Evolutionary conservation across 2,329 filamentous ascomycete species (phyloP).

Genomic region (Alternaria rosae): DNA sequence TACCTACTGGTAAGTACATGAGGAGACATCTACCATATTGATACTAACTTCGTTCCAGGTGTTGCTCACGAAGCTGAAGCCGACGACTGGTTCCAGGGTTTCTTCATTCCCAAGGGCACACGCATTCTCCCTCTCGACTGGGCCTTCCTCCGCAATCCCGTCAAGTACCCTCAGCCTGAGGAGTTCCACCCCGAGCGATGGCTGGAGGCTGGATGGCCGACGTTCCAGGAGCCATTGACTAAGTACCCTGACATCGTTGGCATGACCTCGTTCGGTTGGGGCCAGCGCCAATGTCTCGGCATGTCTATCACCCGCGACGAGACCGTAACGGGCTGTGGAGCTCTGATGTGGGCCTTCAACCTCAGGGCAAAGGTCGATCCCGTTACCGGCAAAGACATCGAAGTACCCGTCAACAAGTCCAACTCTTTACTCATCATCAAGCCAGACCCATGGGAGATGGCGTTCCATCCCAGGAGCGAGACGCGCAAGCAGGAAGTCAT

Average conservation of each 20-base stretch:
- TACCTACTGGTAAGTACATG: conserved; percentile 49
- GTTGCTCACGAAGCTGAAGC: conserved; percentile 61
- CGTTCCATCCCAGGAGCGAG: conserved; percentile 60
- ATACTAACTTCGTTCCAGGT: conserved; percentile 39
- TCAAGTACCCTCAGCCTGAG: conserved; percentile 69
- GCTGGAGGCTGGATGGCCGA: conserved; percentile 68
- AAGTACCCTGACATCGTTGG: conserved; percentile 69
- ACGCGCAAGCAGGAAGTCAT: conserved; percentile 43
- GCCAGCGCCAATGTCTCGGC: conserved; percentile 68
- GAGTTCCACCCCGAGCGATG: conserved; percentile 69
- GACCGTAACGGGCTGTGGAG: conserved; percentile 60
- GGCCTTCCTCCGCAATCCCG: conserved; percentile 56
- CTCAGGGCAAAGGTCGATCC: conserved; percentile 59
- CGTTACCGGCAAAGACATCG: conserved; percentile 50
- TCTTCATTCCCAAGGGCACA: conserved; percentile 59
- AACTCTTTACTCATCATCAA: conserved; percentile 66
- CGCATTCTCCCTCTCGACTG: conserved; percentile 48
- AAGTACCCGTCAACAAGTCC: conserved; percentile 58
- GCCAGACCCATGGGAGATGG: conserved; percentile 64
- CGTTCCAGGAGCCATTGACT: conserved; percentile 69
- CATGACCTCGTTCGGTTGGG: conserved; percentile 71
- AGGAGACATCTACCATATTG: conserved; percentile 13
- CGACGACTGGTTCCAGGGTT: conserved; percentile 60
- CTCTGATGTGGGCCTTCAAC: conserved; percentile 58
- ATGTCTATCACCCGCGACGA: conserved; percentile 68